Evolutionary conservation across 73 alveolate genomes (phyloP), one percentile per base, ranked within the genome.

Genomic region (Effrenium voratum): DNA sequence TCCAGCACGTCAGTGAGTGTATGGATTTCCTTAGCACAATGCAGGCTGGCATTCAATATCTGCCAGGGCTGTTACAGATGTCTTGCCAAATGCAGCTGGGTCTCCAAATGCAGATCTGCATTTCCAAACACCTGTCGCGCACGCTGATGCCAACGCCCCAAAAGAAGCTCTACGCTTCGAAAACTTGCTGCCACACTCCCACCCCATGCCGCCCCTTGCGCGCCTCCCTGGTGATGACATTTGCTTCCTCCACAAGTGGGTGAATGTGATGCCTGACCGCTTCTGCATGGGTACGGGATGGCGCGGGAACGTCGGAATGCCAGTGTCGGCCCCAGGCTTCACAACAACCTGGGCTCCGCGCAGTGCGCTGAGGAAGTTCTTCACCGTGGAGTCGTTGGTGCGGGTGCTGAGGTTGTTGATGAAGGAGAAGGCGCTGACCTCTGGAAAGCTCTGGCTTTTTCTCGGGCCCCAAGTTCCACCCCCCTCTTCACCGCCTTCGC

Each of bases 391-490:
- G 41, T 44, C 97, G 13, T 86, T 68, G 76, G 97, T 87, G 2
- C 97, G 32, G 55, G 66, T 90, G 97, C 97, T 90, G 88, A 90
- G 97, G 59, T 90, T 90, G 97, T 40, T 90, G 97, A 90, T 90
- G 97, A 90, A 90, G 41, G 97, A 79, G 80, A 90, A 90, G 76
- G 97, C 97, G 22, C 97, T 90, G 45, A 90, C 97, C 97, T 90
- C 19, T 3, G 44, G 1, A 19, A 19, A 19, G 66, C 19, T 10
- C 19, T 13, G 10, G 19, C 66, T 52, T 10, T 52, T 13, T 68
- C n/a, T 68, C 15, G 45, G 80, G n/a, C n/a, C n/a, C n/a, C n/a
- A n/a, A n/a, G n/a, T n/a, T n/a, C n/a, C n/a, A n/a, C n/a, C n/a
- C n/a, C n/a, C n/a, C n/a, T n/a, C n/a, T n/a, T n/a, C n/a, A n/a